phyloP scores from a whole-genome alignment of 257 asterid species.

The Ligustrum vulgare region DNA sequence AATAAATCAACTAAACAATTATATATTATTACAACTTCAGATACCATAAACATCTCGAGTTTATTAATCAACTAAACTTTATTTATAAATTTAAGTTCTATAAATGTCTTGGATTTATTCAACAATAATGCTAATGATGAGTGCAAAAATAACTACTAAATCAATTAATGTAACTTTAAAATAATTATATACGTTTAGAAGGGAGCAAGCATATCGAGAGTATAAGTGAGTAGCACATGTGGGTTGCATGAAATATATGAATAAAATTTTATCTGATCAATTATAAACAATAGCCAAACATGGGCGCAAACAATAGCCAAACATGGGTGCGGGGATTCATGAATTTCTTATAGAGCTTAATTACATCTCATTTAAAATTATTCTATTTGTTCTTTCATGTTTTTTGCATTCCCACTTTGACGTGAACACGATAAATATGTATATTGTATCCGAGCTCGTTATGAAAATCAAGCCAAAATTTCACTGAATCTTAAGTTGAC shows the following conservation, averaged over 20 bases:
- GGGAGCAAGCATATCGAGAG: too few relatives aligned
- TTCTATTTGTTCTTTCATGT: not conserved
- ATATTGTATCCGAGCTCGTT: constrained; percentile 4
- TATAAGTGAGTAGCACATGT: too few relatives aligned
- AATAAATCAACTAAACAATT: not conserved
- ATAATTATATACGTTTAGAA: too few relatives aligned
- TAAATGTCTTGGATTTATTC: not conserved
- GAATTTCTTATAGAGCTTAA: not conserved
- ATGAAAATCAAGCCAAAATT: not conserved
- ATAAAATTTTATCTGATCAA: too few relatives aligned
- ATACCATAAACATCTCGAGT: not conserved
- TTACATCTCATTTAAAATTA: not conserved
- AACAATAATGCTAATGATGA: not conserved
- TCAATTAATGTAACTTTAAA: too few relatives aligned
- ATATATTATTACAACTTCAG: too few relatives aligned
- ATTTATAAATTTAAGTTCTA: not conserved
- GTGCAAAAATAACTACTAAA: not conserved
- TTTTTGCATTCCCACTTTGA: not conserved
- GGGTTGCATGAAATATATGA: too few relatives aligned
- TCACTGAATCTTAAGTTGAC: not conserved
- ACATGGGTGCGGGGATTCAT: not conserved
- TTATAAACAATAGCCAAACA: too few relatives aligned
- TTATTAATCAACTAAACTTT: not conserved
- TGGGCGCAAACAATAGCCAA: too few relatives aligned
- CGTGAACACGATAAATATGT: constrained; percentile 9